phyloP scores from a whole-genome alignment of 2,329 filamentous ascomycete genomes.

The Ampelomyces quisqualis region DNA sequence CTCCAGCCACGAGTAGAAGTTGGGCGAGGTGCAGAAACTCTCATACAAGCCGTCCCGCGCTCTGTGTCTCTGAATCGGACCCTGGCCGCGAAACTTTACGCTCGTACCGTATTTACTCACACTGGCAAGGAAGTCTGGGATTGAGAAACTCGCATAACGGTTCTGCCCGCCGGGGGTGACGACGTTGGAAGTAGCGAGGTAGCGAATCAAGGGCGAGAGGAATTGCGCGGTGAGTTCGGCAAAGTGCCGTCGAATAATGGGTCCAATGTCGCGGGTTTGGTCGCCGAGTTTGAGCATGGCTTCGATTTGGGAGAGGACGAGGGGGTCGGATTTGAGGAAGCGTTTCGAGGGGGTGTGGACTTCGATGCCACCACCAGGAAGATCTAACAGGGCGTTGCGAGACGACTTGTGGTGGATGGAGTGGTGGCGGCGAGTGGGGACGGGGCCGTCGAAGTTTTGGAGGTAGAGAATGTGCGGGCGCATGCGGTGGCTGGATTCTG shows the following conservation, averaged over 20 bases:
- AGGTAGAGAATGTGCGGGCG: conserved; percentile 44
- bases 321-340: conserved; percentile 43
- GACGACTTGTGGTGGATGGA: conserved; percentile 41
- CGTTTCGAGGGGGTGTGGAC: conserved; percentile 40
- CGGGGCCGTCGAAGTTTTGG: conserved; percentile 38
- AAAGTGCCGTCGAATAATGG: conserved; percentile 46
- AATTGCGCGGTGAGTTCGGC: conserved; percentile 46
- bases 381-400: conserved; percentile 40
- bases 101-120: conserved; percentile 44
- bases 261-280: conserved; percentile 38
- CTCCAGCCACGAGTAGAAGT: conserved; percentile 47
- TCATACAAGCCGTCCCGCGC: conserved; percentile 42
- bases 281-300: conserved; percentile 33
- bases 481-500: conserved; percentile 36
- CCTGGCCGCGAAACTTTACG: conserved; percentile 43
- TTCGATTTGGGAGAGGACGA: conserved; percentile 39
- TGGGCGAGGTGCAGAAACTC: conserved; percentile 41
- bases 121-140: conserved; percentile 40
- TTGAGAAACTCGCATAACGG: conserved; percentile 44
- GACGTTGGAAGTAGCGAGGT: conserved; percentile 42
- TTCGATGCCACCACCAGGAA: conserved; percentile 45
- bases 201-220: conserved; percentile 45
- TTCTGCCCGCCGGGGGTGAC: conserved; percentile 40
- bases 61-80: conserved; percentile 42
- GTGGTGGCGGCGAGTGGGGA: conserved; percentile 41